These are phyloP conservation scores for Microdochium nivale DNA, from an alignment of 2,329 filamentous ascomycete genomes.

Conservation along the genomic window DNA sequence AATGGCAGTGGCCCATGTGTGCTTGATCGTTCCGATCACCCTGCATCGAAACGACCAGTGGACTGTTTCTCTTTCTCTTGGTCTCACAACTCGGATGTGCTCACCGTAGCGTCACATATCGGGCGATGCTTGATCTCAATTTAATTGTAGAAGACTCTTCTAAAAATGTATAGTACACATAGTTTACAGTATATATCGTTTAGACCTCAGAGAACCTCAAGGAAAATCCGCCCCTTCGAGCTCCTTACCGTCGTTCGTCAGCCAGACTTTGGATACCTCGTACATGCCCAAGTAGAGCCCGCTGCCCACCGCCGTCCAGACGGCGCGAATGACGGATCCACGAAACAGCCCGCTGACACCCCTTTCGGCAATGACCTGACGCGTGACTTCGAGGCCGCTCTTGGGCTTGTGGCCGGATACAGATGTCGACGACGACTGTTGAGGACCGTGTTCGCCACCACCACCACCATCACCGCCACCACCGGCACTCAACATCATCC, in stretches of 20 bases:
- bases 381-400: constrained; percentile 51
- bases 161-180: too few relatives aligned
- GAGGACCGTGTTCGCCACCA: constrained; percentile 22
- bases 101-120: too few relatives aligned
- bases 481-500: constrained; percentile 67
- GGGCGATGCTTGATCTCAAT: too few relatives aligned
- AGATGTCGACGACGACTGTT: constrained; percentile 14
- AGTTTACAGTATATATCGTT: too few relatives aligned
- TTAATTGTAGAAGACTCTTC: too few relatives aligned
- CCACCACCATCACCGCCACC: background rate
- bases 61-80: too few relatives aligned
- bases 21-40: too few relatives aligned
- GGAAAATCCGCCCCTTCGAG: constrained; percentile 17
- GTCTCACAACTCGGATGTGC: too few relatives aligned
- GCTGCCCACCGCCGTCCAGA: constrained; percentile 76
- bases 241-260: constrained; percentile 33
- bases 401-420: constrained; percentile 19
- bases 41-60: too few relatives aligned
- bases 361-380: constrained; percentile 54
- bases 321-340: constrained; percentile 62
- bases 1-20: too few relatives aligned
- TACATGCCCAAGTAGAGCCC: constrained; percentile 83
- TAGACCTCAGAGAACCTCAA: constrained; percentile 1
- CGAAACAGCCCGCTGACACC: constrained; percentile 70
- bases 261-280: constrained; percentile 65